These are phyloP conservation scores for Candida easanensis DNA, from an alignment of 805 yeast genomes.

Conservation along the genomic window DNA sequence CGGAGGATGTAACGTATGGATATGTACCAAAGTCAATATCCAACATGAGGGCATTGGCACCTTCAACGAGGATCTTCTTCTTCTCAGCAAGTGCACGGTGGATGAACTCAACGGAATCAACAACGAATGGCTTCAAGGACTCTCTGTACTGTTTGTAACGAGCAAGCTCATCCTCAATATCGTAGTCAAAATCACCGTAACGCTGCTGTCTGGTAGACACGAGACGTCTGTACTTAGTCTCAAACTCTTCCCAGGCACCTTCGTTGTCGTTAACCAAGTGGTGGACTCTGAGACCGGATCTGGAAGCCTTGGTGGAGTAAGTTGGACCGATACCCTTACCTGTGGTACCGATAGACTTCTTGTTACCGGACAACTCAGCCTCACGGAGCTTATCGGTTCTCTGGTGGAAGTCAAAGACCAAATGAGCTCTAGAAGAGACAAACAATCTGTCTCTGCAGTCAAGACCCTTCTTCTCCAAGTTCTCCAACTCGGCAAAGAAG, in stretches of 20 bases:
- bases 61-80: conserved; percentile 91
- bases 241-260: conserved; percentile 92
- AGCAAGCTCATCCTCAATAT: conserved; percentile 74
- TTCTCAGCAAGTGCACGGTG: conserved; percentile 71
- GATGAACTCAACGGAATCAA: conserved; percentile 85
- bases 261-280: conserved; percentile 89
- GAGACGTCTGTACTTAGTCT: conserved; percentile 68
- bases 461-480: conserved; percentile 79
- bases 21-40: conserved; percentile 98
- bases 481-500: conserved; percentile 80
- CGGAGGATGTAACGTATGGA: conserved; percentile 94
- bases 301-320: conserved; percentile 92
- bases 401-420: conserved; percentile 98
- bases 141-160: conserved; percentile 75
- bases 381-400: conserved; percentile 94
- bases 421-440: conserved; percentile 89
- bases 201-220: conserved; percentile 81
- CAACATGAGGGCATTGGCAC: conserved; percentile 97
- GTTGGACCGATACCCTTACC: conserved; percentile 99
- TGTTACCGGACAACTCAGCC: conserved; percentile 65
- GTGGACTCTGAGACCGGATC: conserved; percentile 96
- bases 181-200: conserved; percentile 91
- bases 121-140: conserved; percentile 81
- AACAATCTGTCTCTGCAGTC: conserved; percentile 63
- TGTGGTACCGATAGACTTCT: conserved; percentile 94